Evolutionary conservation across 2,329 filamentous ascomycete species (phyloP), one percentile per base, ranked within the genome.

Genomic region (Phymatotrichopsis omnivora): DNA sequence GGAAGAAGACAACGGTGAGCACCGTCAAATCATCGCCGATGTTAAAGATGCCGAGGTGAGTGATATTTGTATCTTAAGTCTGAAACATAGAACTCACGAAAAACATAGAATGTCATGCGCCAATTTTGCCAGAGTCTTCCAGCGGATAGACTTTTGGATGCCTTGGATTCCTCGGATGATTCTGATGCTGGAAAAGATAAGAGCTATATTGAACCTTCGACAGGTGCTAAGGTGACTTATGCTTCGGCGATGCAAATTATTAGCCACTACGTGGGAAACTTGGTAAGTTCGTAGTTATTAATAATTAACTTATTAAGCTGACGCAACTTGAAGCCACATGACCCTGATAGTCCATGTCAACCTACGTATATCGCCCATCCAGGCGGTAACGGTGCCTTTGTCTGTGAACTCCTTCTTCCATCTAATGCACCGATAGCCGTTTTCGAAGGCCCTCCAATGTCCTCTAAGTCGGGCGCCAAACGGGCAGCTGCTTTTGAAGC

Each of bases 401-500:
- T 80, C 31, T 86, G 83, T 53, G 85, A 94, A 58, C 76, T 93
- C 1, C 71, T 85, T 8, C 67, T 98, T 19, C 89, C 91, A 0
- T 74, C 78, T 10, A 71, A 70, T 17, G 82, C 85, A 0, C 85
- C 85, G 0, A 67, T 95, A 27, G 73, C 71, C 44, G 77, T 75
- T 23, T 70, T 75, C 4, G 68, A 70, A 10, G 89, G 91, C 4
- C 68, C 66, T 6, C 65, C 75, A 0, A 75, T 80, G 44, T 61
- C 68, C 6, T 83, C 72, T 46, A 96, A 94, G 62, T 71, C 78
- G 23, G 65, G 81, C 14, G 89, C 91, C 4, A 93, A 91, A 62
- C 85, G 84, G 54, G 85, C 87, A 0, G 89, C 87, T 3, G 89
- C 91, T 0, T 96, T 89, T 60, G 76, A 86, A 58, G 76, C 82